Base-by-base conservation (phyloP, 345 rosid species). In the Mercurialis annua region DNA sequence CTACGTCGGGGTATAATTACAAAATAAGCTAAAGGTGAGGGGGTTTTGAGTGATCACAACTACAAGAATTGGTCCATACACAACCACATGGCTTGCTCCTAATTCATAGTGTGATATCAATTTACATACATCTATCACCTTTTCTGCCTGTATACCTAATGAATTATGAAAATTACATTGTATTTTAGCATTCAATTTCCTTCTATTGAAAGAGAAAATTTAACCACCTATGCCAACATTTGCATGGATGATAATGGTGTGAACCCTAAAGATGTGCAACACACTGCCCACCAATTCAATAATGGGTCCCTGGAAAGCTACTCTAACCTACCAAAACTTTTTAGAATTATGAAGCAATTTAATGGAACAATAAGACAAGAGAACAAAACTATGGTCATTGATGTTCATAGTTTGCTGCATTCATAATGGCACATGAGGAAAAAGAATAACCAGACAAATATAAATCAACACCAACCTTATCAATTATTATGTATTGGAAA, bases 291-390 rank as follows among this genome's bases (percentile, higher is more conserved):
- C 38, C 38, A 1, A 20, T 42, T 10, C 63, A 59, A 36, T n/a
- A n/a, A 34, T 34, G 63, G 64, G 64, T 59, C 64, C 64, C 64
- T 20, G 20, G 24, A 20, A 36, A 59, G 20, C 4, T 9, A 34
- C 7, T 24, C 46, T 2, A 59, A 40, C 64, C 48, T 38, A 12
- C 64, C 64, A 24, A 18, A 59, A 59, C 27, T 34, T 59, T 59
- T 36, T 5, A 18, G 29, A 10, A 18, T 34, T 34, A 59, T 59
- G 24, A 11, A 38, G 11, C 18, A 36, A 30, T 56, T 56, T 56
- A 31, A 55, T 47, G 4, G 40, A 16, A 56, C 18, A 21, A 40
- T 3, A 18, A 36, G 17, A 23, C 31, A n/a, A 11, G 26, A 18
- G 6, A n/a, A n/a, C 10, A 34, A 34, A 8, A 18, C 36, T 58